Evolutionary conservation across 176 grass and related monocot genomes (phyloP).

Genomic region (Typha latifolia): DNA sequence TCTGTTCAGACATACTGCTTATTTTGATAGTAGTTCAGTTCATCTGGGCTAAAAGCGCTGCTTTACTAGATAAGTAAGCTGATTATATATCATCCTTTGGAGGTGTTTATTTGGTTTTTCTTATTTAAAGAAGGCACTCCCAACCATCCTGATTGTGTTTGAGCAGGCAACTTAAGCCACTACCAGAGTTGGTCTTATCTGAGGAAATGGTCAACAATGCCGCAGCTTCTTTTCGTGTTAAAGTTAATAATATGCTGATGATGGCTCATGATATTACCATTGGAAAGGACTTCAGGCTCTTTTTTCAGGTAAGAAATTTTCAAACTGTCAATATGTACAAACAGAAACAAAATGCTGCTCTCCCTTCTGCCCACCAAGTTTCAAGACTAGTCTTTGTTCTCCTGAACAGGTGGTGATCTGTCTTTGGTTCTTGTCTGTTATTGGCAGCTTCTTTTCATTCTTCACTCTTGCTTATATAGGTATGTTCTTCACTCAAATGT

Average conservation of each 20-base stretch:
- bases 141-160: neutral
- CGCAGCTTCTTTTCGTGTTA: slow-evolving; percentile 76
- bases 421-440: slow-evolving; percentile 78
- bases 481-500: slow-evolving; percentile 31
- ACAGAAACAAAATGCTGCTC: neutral
- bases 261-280: slow-evolving; percentile 93
- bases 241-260: slow-evolving; percentile 85
- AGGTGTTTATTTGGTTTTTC: slow-evolving; percentile 1
- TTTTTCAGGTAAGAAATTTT: slow-evolving; percentile 56
- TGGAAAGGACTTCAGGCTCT: slow-evolving; percentile 73
- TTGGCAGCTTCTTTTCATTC: slow-evolving; percentile 83
- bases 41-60: slow-evolving; percentile 39
- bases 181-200: slow-evolving; percentile 93
- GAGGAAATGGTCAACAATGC: slow-evolving; percentile 93
- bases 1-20: slow-evolving; percentile 81
- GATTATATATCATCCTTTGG: slow-evolving; percentile 9
- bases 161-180: slow-evolving; percentile 64
- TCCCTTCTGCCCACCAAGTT: neutral
- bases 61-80: slow-evolving; percentile 66
- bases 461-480: slow-evolving; percentile 84
- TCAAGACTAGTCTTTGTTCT: neutral
- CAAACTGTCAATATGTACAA: neutral
- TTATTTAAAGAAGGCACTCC: neutral
- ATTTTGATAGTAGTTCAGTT: slow-evolving; percentile 73
- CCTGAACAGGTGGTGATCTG: slow-evolving; percentile 53